Evolutionary conservation across 805 yeast genomes (phyloP).

Genomic region (Candida arabinofermentans): DNA sequence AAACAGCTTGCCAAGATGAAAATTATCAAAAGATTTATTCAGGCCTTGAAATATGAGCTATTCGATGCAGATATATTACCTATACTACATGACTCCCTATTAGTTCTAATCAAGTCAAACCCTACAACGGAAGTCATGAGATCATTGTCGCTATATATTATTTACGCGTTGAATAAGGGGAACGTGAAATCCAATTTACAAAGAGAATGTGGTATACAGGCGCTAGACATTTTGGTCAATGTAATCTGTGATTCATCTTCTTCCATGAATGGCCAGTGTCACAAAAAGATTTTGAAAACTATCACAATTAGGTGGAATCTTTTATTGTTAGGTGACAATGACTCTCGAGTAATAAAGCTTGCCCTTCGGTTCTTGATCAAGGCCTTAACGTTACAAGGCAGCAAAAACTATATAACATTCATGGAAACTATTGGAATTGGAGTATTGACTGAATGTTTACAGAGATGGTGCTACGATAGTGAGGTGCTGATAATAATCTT

Average conservation of each 20-base stretch:
- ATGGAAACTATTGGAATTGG: constrained; percentile 48
- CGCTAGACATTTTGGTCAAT: constrained; percentile 36
- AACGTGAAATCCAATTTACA: constrained; percentile 17
- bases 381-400: constrained; percentile 43
- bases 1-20: constrained; percentile 50
- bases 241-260: constrained; percentile 36
- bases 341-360: constrained; percentile 35
- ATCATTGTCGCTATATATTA: constrained; percentile 47
- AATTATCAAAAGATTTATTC: constrained; percentile 41
- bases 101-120: constrained; percentile 40
- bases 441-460: constrained; percentile 41
- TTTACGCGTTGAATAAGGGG: constrained; percentile 40
- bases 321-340: constrained; percentile 42
- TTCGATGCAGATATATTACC: constrained; percentile 37
- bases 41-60: constrained; percentile 41
- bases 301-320: constrained; percentile 65
- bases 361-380: constrained; percentile 45
- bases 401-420: constrained; percentile 45
- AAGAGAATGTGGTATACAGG: constrained; percentile 30
- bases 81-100: constrained; percentile 36
- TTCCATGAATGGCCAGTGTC: constrained; percentile 4
- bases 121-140: constrained; percentile 52
- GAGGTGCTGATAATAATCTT: constrained; percentile 39
- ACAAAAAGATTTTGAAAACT: constrained; percentile 45
- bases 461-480: constrained; percentile 46